phyloP scores from a whole-genome alignment of 192 early-diverging fungal genomes.

The Coemansia umbellata region DNA sequence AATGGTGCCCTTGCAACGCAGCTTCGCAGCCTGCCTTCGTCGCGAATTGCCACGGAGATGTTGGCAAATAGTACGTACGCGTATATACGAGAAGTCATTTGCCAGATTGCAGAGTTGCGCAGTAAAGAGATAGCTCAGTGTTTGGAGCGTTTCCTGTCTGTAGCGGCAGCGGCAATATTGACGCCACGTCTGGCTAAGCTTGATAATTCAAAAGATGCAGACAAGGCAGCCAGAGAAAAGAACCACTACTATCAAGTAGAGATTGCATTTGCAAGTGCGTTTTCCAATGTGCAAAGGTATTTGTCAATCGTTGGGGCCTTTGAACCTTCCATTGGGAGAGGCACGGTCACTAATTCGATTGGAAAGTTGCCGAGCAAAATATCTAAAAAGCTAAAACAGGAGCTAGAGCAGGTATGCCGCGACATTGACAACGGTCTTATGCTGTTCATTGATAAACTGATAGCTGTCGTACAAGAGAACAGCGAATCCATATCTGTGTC shows the following conservation, averaged over 20 bases:
- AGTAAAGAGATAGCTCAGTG: constrained; percentile 3
- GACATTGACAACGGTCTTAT: constrained; percentile 17
- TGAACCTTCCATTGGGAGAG: too few species aligned
- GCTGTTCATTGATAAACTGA: constrained; percentile 10
- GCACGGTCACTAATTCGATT: too few species aligned
- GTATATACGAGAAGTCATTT: constrained; percentile 24
- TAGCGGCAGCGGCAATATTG: constrained; percentile 11
- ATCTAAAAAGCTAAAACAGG: not conserved
- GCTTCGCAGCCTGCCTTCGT: constrained; percentile 1
- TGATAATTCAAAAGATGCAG: not conserved
- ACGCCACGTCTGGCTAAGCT: constrained; percentile 28
- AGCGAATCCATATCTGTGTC: not conserved
- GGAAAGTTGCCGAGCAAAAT: not conserved
- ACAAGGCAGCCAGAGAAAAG: constrained; percentile 4
- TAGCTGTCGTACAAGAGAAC: not conserved
- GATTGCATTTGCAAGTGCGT: constrained; percentile 7
- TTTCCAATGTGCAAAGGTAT: constrained; percentile 1
- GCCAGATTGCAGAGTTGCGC: constrained; percentile 19
- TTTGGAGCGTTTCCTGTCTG: constrained; percentile 4
- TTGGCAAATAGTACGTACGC: constrained; percentile 3
- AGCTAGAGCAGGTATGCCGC: constrained; percentile 4
- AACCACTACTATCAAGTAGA: constrained; percentile 12
- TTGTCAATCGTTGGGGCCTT: not conserved
- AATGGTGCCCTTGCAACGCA: constrained; percentile 13
- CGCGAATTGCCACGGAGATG: constrained; percentile 16